Evolutionary conservation across 345 rosid species (phyloP).

Genomic region (Salix koriyanagi): DNA sequence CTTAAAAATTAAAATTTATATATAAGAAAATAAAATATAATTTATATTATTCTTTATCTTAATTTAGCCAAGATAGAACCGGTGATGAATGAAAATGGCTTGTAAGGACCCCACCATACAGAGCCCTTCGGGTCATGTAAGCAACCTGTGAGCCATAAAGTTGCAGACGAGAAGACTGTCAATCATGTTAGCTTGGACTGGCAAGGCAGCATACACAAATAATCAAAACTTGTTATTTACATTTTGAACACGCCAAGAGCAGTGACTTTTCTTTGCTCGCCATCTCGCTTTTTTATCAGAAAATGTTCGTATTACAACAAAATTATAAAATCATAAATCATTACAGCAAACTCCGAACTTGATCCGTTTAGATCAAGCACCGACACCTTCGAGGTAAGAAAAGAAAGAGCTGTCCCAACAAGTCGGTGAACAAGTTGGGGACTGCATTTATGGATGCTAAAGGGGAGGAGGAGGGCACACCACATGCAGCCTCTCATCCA

Average conservation of each 20-base stretch:
- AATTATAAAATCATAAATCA: background rate
- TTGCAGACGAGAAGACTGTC: background rate
- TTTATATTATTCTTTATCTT: no score
- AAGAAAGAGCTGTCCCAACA: background rate
- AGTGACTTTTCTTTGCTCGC: conserved; percentile 2
- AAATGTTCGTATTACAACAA: conserved; percentile 11
- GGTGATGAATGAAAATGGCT: background rate
- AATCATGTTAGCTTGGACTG: background rate
- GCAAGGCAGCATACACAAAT: background rate
- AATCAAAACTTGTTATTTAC: background rate
- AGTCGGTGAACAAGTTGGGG: background rate
- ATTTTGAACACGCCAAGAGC: background rate
- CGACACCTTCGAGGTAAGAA: background rate
- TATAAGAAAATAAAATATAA: no score
- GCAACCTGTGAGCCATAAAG: background rate
- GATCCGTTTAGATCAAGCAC: conserved; percentile 24
- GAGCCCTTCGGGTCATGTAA: background rate
- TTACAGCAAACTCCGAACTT: conserved; percentile 10
- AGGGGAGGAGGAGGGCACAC: conserved; percentile 72
- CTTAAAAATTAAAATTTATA: no score
- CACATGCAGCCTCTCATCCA: conserved; percentile 75
- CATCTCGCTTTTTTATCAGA: background rate
- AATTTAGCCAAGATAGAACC: no score
- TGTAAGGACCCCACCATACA: background rate
- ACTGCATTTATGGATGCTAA: background rate